Evolutionary conservation across 371 early-diverging fungal genomes (phyloP).

Genomic region (Rhizopus sp.): DNA sequence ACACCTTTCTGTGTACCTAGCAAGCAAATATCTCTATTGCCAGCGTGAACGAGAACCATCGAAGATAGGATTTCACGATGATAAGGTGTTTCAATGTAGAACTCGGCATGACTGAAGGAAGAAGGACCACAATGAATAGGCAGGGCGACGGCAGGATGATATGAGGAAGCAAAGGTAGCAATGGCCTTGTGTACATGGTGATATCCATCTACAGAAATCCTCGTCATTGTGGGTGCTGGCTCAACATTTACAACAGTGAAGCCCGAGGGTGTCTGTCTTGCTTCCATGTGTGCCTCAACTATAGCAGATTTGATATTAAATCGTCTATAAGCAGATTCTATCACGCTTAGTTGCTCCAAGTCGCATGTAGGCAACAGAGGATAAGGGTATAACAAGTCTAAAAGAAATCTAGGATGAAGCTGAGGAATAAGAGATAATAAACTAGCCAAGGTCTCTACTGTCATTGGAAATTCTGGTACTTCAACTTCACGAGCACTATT

Average conservation of each 20-base stretch:
- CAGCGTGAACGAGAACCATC: constrained; percentile 71
- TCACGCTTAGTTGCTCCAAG: constrained; percentile 63
- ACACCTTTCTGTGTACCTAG: constrained; percentile 76
- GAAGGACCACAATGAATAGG: constrained; percentile 55
- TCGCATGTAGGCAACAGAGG: constrained; percentile 64
- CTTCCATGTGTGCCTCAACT: constrained; percentile 47
- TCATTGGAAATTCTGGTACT: constrained; percentile 75
- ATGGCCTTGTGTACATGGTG: constrained; percentile 37
- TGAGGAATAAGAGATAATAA: constrained; percentile 55
- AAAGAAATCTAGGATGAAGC: constrained; percentile 56
- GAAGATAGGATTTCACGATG: constrained; percentile 62
- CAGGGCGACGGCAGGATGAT: constrained; percentile 35
- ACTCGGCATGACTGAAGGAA: constrained; percentile 53
- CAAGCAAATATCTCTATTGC: constrained; percentile 69
- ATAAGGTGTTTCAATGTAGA: constrained; percentile 75
- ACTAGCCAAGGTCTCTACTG: constrained; percentile 56
- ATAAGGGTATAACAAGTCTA: constrained; percentile 73
- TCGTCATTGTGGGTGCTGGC: constrained; percentile 11
- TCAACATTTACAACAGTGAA: constrained; percentile 52
- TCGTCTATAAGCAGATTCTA: constrained; percentile 71
- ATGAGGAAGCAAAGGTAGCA: constrained; percentile 44
- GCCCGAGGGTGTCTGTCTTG: constrained; percentile 59
- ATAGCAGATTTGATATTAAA: constrained; percentile 61
- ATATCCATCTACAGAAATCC: constrained; percentile 37
- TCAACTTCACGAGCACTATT: constrained; percentile 48